Conservation (phyloP, 176 grass and related monocot genomes). For the Poa annua region DNA sequence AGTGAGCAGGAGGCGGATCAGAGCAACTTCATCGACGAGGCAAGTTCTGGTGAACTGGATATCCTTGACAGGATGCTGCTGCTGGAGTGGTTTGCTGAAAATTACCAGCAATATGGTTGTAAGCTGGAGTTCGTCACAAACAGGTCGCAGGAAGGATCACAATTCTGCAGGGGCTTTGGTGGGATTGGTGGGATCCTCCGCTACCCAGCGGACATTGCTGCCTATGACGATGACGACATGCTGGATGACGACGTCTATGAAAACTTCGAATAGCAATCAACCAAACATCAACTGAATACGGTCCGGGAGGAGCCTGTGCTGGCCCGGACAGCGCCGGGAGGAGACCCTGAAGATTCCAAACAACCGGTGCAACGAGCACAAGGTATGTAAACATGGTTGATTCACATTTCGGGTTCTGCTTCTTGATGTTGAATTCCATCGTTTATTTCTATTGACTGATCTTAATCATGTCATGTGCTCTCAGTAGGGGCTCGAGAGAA, state of each 20-base stretch:
- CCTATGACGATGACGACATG: constrained; percentile 43
- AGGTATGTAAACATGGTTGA: constrained; percentile 19
- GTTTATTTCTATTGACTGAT: not conserved
- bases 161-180: constrained; percentile 66
- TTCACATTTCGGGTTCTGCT: not conserved
- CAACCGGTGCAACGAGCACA: not conserved
- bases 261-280: constrained; percentile 67
- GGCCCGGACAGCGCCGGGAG: constrained; percentile 24
- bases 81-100: constrained; percentile 68
- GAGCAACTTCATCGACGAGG: constrained; percentile 48
- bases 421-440: not conserved
- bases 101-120: constrained; percentile 63
- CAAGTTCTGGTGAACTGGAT: constrained; percentile 43
- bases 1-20: constrained; percentile 51
- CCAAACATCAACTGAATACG: constrained; percentile 16
- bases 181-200: constrained; percentile 66
- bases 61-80: constrained; percentile 45
- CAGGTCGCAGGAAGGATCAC: constrained; percentile 69
- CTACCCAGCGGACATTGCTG: constrained; percentile 51
- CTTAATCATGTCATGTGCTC: not conserved
- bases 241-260: constrained; percentile 48
- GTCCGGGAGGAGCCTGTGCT: constrained; percentile 42
- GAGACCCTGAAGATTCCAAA: constrained; percentile 48
- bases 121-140: constrained; percentile 62
- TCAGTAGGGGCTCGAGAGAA: constrained; percentile 28